Conservation (phyloP, 805 yeast genomes). For the Komagataella ulmi region DNA sequence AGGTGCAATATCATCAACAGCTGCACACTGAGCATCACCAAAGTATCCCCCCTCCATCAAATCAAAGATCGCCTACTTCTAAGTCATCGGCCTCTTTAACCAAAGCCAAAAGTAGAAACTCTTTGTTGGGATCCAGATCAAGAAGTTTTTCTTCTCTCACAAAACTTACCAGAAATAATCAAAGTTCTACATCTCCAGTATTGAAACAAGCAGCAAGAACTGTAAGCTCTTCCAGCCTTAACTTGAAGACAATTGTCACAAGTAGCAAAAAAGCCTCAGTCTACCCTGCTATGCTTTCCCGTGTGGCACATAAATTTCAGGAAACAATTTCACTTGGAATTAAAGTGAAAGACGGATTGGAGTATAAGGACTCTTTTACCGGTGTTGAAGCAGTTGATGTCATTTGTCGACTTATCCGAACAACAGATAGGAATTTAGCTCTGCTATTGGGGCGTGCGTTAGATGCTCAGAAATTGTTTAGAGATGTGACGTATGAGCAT, state of each 20-base stretch:
- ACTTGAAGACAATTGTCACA: slow-evolving; percentile 33
- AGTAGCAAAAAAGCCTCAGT: slow-evolving; percentile 49
- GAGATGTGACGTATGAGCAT: slow-evolving; percentile 92
- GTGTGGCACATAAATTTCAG: slow-evolving; percentile 69
- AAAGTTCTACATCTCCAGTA: slow-evolving; percentile 18
- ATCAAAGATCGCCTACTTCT: background rate
- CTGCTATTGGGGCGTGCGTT: slow-evolving; percentile 78
- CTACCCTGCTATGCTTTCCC: slow-evolving; percentile 81
- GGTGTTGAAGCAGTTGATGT: slow-evolving; percentile 91
- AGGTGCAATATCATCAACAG: background rate
- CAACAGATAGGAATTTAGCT: slow-evolving; percentile 86
- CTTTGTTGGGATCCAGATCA: slow-evolving; percentile 24
- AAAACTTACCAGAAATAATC: slow-evolving; percentile 18
- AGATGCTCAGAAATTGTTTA: slow-evolving; percentile 89
- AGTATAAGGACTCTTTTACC: slow-evolving; percentile 85
- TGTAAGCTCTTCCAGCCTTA: slow-evolving; percentile 9
- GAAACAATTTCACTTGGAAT: slow-evolving; percentile 60
- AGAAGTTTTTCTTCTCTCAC: slow-evolving; percentile 29
- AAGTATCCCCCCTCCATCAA: background rate
- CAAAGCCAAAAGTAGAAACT: slow-evolving; percentile 2
- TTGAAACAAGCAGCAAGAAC: slow-evolving; percentile 16
- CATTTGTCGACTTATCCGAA: slow-evolving; percentile 74
- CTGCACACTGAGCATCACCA: slow-evolving; percentile 1
- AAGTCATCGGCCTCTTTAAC: background rate
- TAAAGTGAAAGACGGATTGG: slow-evolving; percentile 79